Evolutionary conservation across 495 filamentous ascomycete species (phyloP).

Genomic region (Penicillium tannophilum): DNA sequence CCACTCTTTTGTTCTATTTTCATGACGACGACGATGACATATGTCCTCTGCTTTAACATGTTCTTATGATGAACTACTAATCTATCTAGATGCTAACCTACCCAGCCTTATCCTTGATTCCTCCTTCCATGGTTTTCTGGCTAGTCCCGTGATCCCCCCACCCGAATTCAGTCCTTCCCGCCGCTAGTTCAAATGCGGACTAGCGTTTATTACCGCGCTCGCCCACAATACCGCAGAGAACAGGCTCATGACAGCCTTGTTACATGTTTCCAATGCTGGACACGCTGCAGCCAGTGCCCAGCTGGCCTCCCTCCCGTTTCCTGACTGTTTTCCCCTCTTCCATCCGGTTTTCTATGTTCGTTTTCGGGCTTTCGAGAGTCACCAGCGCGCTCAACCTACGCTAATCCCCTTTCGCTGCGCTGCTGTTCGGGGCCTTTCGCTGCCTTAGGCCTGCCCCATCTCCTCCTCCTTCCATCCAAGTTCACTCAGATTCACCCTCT

Average conservation of each 20-base stretch:
- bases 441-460: conserved; percentile 31
- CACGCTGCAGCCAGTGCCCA: background rate
- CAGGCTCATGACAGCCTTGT: background rate
- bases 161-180: conserved; percentile 17
- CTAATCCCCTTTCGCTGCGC: conserved; percentile 25
- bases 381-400: conserved; percentile 16
- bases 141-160: conserved; percentile 25
- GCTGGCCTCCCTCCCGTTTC: background rate
- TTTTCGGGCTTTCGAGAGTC: conserved; percentile 19
- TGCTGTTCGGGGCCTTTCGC: conserved; percentile 26
- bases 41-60: background rate
- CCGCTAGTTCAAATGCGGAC: conserved; percentile 15
- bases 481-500: conserved; percentile 28
- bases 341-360: conserved; percentile 9
- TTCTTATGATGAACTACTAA: conserved; percentile 2
- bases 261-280: background rate
- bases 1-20: background rate
- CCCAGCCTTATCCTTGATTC: background rate
- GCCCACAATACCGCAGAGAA: background rate
- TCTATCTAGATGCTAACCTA: conserved; percentile 5
- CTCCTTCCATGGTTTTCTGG: conserved; percentile 13
- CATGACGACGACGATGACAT: background rate
- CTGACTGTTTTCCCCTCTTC: conserved; percentile 7
- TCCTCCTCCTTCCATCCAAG: conserved; percentile 31
- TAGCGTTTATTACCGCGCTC: conserved; percentile 15